phyloP scores from a whole-genome alignment of 2,329 filamentous ascomycete genomes.

The Fusarium veterinarium region DNA sequence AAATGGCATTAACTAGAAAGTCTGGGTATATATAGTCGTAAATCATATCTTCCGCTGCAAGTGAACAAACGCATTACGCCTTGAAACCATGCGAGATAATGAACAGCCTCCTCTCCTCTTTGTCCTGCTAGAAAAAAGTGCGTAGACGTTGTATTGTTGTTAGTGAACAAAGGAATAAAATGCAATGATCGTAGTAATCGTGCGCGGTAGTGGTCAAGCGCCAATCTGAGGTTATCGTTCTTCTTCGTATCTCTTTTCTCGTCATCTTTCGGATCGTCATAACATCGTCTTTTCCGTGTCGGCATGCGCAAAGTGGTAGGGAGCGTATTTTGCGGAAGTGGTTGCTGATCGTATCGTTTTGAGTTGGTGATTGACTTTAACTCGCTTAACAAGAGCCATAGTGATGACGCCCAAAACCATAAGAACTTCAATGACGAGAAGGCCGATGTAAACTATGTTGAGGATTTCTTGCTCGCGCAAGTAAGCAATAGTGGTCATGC shows the following conservation, averaged over 20 bases:
- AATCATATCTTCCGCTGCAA: conserved; percentile 30
- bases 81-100: conserved; percentile 18
- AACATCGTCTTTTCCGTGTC: conserved; percentile 18
- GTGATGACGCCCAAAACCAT: conserved; percentile 56
- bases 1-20: conserved; percentile 32
- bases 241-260: neutral
- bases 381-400: conserved; percentile 46
- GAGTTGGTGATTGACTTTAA: conserved; percentile 33
- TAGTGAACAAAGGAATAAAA: conserved; percentile 36
- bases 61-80: conserved; percentile 31
- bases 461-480: conserved; percentile 51
- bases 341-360: conserved; percentile 21
- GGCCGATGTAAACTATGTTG: conserved; percentile 60
- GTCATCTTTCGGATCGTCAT: conserved; percentile 9
- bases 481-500: conserved; percentile 40
- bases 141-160: neutral
- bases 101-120: conserved; percentile 14
- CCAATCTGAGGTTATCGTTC: neutral
- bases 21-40: conserved; percentile 39
- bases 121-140: neutral
- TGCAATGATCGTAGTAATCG: conserved; percentile 17
- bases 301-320: conserved; percentile 17
- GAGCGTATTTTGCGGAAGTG: conserved; percentile 4
- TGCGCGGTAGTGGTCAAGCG: conserved; percentile 1
- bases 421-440: conserved; percentile 58